Base-by-base conservation (phyloP, 192 early-diverging fungal genomes). In the Podila minutissima region DNA sequence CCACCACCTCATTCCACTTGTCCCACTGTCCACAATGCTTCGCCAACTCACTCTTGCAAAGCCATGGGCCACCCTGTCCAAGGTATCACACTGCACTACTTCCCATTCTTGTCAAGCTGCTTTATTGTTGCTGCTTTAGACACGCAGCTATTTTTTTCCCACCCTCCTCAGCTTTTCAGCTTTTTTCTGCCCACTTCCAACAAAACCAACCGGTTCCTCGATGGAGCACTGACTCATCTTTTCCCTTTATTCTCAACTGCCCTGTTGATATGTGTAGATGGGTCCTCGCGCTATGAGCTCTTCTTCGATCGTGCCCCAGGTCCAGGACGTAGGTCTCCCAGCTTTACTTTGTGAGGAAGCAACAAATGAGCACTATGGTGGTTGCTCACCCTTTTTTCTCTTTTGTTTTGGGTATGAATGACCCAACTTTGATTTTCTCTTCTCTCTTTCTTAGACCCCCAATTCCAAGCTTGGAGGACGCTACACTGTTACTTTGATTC, bases 401-500 rank as follows among this genome's bases (percentile, higher is more conserved):
- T 32, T 15, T 35, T 62, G 53, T 55, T 26, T 0, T 55, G 53
- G 15, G 50, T 24, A 26, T 26, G 4, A 24, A n/a, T 55, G 53
- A 55, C n/a, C n/a, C 24, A 3, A 7, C n/a, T 24, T 12, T 26
- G 26, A 12, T n/a, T 22, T 6, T 32, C 2, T 29, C 29, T 3
- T 29, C 29, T 29, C 29, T 29, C 29, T 26, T 26, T 62, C 28
- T 10, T 55, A 88, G 86, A 74, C 68, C 35, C 67, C 60, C 50
- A 81, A 76, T 69, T 88, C 86, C 59, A 89, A 88, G 72, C 97
- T 98, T 88, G 97, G 96, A 60, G 97, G 97, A 41, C 92, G 91
- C 41, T 93, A 95, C 89, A 98, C 95, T 48, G 94, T 98, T 49
- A 98, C 97, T 24, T 88, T 99, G 62, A 97, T 99, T 72, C 97